Base-by-base conservation (phyloP, 306 rosid genomes). In the Urtica urens region DNA sequence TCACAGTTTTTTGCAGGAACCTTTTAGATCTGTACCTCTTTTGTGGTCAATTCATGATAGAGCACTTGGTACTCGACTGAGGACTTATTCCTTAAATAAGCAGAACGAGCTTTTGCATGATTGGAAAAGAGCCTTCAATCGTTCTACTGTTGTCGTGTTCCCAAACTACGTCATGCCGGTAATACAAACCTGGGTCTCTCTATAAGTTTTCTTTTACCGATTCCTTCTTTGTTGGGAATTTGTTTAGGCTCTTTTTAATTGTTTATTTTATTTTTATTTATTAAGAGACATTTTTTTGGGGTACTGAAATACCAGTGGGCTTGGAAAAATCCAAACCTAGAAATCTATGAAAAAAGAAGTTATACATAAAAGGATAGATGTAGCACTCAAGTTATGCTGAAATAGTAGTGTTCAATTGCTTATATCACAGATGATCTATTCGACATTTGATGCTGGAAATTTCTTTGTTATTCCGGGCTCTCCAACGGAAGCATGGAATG, bases 1-100 rank as follows among this genome's bases (percentile, higher is more conserved):
- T 71, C 55, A 53, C 96, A 92, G 99, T 61, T 82, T 85, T 76
- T 49, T 79, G 76, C 96, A 76, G 88, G 99, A 92, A 66, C 99
- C 99, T 60, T 92, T 92, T 82, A 85, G 78, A 73, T 75, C 94
- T 51, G 26, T 92, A 60, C 93, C 99, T 53, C 70, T 86, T 48
- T 42, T 92, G 69, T 92, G 99, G 99, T 71, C 78, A 24, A 49
- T 92, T 74, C 94, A 78, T 45, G 96, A 82, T 66, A 56, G 69
- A 58, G 73, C 69, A 7, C 96, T 92, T 60, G 93, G 87, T 60
- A 57, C 67, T 59, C 99, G 80, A 39, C 74, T 80, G 40, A 72
- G 72, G 60, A 67, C 69, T 53, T 92, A 92, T 64, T 23, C 67
- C 19, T 65, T 54, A 42, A 49, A 38, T 53, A 74, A 78, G 48